These are phyloP conservation scores for Elsinoe necatrix DNA, from an alignment of 2,329 filamentous ascomycete genomes.

Conservation along the genomic window DNA sequence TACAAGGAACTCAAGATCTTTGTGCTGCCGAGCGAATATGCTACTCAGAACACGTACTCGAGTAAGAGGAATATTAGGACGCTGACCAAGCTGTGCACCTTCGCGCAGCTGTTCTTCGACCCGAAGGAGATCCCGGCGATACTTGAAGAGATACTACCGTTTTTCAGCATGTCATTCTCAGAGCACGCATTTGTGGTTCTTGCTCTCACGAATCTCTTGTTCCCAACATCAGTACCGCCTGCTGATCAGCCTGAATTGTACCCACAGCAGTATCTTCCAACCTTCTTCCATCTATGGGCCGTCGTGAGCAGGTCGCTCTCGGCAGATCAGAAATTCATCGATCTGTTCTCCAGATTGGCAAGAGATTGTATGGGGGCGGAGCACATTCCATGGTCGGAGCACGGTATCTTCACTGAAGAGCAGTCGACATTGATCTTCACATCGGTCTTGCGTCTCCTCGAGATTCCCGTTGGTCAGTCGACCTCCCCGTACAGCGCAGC, in stretches of 20 bases:
- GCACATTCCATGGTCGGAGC: slow-evolving; percentile 71
- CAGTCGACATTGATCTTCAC: slow-evolving; percentile 93
- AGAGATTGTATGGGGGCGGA: slow-evolving; percentile 69
- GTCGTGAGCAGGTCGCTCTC: slow-evolving; percentile 81
- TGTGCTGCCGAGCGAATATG: slow-evolving; percentile 75
- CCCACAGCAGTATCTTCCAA: slow-evolving; percentile 81
- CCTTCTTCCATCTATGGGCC: slow-evolving; percentile 94
- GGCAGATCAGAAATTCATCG: slow-evolving; percentile 79
- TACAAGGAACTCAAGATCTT: slow-evolving; percentile 90
- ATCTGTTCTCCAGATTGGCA: slow-evolving; percentile 79
- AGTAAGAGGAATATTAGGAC: slow-evolving; percentile 60
- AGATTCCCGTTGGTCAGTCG: slow-evolving; percentile 93
- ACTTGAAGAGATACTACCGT: slow-evolving; percentile 43
- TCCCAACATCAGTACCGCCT: slow-evolving; percentile 75
- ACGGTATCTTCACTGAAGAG: slow-evolving; percentile 85
- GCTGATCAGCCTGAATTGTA: slow-evolving; percentile 65
- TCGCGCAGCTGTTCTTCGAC: slow-evolving; percentile 87
- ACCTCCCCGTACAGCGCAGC: slow-evolving; percentile 78
- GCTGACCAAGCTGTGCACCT: slow-evolving; percentile 80
- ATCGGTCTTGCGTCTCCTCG: slow-evolving; percentile 75
- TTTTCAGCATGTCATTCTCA: slow-evolving; percentile 87
- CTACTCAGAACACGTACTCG: slow-evolving; percentile 47
- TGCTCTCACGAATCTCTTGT: slow-evolving; percentile 73
- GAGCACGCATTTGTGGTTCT: slow-evolving; percentile 91
- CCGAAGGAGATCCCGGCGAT: slow-evolving; percentile 74